A percentile compares a stretch with the other conserved stretches of the same genome.
Conservation (phyloP, 306 rosid species). For the Pterocarpus macrocarpus region DNA sequence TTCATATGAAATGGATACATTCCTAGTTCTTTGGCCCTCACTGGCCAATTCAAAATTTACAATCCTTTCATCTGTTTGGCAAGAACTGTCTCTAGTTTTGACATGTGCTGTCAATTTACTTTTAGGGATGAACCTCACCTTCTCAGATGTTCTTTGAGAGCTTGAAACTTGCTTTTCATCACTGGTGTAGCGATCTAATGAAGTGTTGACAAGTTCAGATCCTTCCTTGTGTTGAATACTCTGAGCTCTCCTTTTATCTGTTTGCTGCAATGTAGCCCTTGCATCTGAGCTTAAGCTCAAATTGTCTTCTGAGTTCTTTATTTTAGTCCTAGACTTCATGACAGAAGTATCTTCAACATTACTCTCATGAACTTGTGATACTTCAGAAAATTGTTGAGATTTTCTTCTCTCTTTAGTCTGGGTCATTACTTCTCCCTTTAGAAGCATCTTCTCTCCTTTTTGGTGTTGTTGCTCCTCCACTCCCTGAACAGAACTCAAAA, state of each 20-base stretch:
- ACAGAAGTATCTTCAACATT: slow-evolving; percentile 51
- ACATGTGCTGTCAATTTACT: slow-evolving; percentile 50
- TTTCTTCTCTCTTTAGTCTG: slow-evolving; percentile 56
- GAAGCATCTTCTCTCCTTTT: slow-evolving; percentile 41
- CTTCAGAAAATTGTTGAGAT: slow-evolving; percentile 59
- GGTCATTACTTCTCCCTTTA: slow-evolving; percentile 40
- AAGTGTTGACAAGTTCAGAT: slow-evolving; percentile 53
- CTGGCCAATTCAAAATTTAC: slow-evolving; percentile 47
- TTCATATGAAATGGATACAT: slow-evolving; percentile 38
- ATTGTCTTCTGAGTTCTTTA: slow-evolving; percentile 51
- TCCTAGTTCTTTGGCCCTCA: slow-evolving; percentile 48
- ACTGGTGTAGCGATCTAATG: slow-evolving; percentile 53
- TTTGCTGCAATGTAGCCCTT: slow-evolving; percentile 32
- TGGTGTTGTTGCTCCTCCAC: slow-evolving; percentile 53
- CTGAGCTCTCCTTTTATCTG: slow-evolving; percentile 56
- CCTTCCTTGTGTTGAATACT: slow-evolving; percentile 59
- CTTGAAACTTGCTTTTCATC: slow-evolving; percentile 53
- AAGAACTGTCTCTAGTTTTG: slow-evolving; percentile 58
- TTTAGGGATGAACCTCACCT: slow-evolving; percentile 52
- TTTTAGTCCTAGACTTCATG: slow-evolving; percentile 54
- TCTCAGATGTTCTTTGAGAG: slow-evolving; percentile 55
- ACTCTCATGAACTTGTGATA: slow-evolving; percentile 53
- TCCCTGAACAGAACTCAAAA: slow-evolving; percentile 55
- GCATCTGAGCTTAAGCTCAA: slow-evolving; percentile 52
- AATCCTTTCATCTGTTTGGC: slow-evolving; percentile 62